Evolutionary conservation across 1,284 basidiomycete species (phyloP).

Genomic region (Leccinum fallax): DNA sequence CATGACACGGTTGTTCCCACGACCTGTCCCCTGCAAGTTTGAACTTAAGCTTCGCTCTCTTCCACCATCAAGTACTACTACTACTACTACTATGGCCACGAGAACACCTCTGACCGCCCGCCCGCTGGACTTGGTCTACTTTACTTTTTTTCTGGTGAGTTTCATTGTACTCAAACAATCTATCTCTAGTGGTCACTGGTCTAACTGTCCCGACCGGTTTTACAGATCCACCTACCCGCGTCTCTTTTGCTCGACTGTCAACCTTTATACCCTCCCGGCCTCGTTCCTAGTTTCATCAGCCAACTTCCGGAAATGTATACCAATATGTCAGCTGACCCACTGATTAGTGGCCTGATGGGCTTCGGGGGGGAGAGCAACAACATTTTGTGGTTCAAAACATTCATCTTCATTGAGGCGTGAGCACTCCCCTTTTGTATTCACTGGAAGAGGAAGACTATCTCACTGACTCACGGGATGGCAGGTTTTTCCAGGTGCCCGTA

Average conservation of each 20-base stretch:
- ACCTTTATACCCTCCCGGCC: constrained; percentile 56
- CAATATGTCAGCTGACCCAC: constrained; percentile 58
- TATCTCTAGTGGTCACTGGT: neutral
- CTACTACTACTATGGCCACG: neutral
- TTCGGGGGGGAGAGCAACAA: constrained; percentile 39
- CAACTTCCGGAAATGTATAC: constrained; percentile 51
- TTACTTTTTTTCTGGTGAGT: constrained; percentile 61
- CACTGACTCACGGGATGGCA: constrained; percentile 32
- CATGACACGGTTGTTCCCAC: neutral
- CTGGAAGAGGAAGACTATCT: constrained; percentile 1
- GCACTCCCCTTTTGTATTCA: constrained; percentile 22
- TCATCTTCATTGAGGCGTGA: constrained; percentile 61
- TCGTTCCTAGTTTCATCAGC: constrained; percentile 50
- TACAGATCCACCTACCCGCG: constrained; percentile 63
- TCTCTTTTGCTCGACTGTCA: constrained; percentile 72
- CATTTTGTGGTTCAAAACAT: constrained; percentile 68
- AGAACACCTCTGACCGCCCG: constrained; percentile 48
- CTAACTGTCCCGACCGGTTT: neutral
- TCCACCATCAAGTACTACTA: neutral
- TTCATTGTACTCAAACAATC: neutral
- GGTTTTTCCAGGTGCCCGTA: constrained; percentile 75
- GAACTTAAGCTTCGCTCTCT: neutral
- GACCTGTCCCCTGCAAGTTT: neutral
- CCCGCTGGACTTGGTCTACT: constrained; percentile 65
- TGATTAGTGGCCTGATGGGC: constrained; percentile 57